These are phyloP conservation scores for Ramaria rubella DNA, from an alignment of 768 basidiomycete species.

Conservation along the genomic window DNA sequence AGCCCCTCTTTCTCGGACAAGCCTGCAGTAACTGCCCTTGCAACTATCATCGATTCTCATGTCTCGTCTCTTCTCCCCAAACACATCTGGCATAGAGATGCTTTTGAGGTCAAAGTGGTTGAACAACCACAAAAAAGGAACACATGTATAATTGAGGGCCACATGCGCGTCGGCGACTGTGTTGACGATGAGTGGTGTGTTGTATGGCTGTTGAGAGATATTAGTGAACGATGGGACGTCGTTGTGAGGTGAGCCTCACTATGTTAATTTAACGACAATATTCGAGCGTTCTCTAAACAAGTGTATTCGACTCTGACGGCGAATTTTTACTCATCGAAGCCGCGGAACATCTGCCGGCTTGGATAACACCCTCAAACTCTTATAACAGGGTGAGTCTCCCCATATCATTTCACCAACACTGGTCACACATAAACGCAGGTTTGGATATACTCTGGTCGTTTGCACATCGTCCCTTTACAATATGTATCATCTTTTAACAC, in stretches of 20 bases:
- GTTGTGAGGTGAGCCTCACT: slow-evolving; percentile 58
- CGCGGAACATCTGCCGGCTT: slow-evolving; percentile 78
- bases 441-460: slow-evolving; percentile 77
- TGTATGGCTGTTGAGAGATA: slow-evolving; percentile 80
- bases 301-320: slow-evolving; percentile 85
- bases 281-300: slow-evolving; percentile 21
- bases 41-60: slow-evolving; percentile 55
- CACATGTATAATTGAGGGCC: slow-evolving; percentile 67
- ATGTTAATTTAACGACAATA: slow-evolving; percentile 2
- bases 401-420: slow-evolving; percentile 7
- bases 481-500: slow-evolving; percentile 62
- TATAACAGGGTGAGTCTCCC: slow-evolving; percentile 75
- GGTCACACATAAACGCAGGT: slow-evolving; percentile 46
- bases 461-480: slow-evolving; percentile 83
- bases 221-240: slow-evolving; percentile 74
- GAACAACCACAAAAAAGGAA: slow-evolving; percentile 28
- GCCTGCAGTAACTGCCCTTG: slow-evolving; percentile 55
- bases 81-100: slow-evolving; percentile 76
- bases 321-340: slow-evolving; percentile 96
- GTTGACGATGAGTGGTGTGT: slow-evolving; percentile 98
- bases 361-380: slow-evolving; percentile 89
- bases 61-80: slow-evolving; percentile 47
- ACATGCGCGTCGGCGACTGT: slow-evolving; percentile 89
- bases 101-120: slow-evolving; percentile 68
- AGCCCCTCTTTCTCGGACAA: slow-evolving; percentile 47